Evolutionary conservation across 2,329 filamentous ascomycete genomes (phyloP).

Genomic region (Ceratocystis smalleyi): DNA sequence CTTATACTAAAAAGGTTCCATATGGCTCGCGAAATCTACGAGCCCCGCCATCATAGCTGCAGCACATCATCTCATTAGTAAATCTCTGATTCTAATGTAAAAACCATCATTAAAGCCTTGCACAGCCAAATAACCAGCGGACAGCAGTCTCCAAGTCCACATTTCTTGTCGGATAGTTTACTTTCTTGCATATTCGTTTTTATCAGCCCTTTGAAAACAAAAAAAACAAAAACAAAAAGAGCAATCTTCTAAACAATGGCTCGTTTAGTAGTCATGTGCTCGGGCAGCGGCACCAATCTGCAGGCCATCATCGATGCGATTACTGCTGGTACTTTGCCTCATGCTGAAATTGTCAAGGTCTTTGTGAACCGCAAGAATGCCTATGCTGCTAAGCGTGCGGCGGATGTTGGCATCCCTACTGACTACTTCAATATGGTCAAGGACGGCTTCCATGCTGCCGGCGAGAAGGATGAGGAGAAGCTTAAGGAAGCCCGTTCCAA

Average conservation of each 20-base stretch:
- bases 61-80: neutral
- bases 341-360: conserved; percentile 32
- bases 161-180: neutral
- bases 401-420: conserved; percentile 48
- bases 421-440: conserved; percentile 69
- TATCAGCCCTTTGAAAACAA: neutral
- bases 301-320: conserved; percentile 51
- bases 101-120: neutral
- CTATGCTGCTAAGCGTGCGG: conserved; percentile 29
- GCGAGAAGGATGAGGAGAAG: conserved; percentile 43
- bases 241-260: conserved; percentile 21
- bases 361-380: conserved; percentile 35
- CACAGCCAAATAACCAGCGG: neutral
- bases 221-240: neutral
- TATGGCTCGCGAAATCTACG: neutral
- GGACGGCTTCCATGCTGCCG: conserved; percentile 45
- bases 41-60: neutral
- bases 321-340: conserved; percentile 26
- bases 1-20: conserved; percentile 1
- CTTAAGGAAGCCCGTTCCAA: conserved; percentile 43
- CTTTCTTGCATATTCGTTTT: neutral
- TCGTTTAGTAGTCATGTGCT: conserved; percentile 53
- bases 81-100: neutral
- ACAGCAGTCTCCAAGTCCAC: neutral
- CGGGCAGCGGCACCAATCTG: conserved; percentile 61